Percentiles rank a stretch among this genome's conserved stretches.
These are phyloP conservation scores for Populus hybrid DNA, from an alignment of 441 rosid genomes.

Conservation along the genomic window DNA sequence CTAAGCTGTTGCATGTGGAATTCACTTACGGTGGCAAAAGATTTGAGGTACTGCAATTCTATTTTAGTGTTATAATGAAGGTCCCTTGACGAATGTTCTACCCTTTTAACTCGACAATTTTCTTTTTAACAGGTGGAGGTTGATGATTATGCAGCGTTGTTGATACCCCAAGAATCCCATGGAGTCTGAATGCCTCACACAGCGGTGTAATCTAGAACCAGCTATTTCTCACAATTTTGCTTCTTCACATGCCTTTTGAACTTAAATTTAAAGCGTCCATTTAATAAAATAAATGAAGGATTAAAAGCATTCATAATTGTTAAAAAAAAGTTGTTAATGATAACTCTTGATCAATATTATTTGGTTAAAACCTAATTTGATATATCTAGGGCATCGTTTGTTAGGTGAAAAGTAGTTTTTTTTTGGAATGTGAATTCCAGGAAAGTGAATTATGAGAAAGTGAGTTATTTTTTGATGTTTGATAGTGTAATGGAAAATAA, in stretches of 20 bases:
- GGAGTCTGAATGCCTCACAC: slow-evolving; percentile 32
- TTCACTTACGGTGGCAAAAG: slow-evolving; percentile 52
- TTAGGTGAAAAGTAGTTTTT: too few relatives aligned
- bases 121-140: slow-evolving; percentile 46
- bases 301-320: too few relatives aligned
- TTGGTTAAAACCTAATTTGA: too few relatives aligned
- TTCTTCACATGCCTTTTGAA: slow-evolving; percentile 22
- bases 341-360: too few relatives aligned
- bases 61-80: background rate
- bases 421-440: too few relatives aligned
- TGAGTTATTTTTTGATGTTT: too few relatives aligned
- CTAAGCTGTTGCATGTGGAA: slow-evolving; percentile 67
- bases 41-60: slow-evolving; percentile 40
- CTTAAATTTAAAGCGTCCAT: background rate
- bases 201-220: slow-evolving; percentile 21
- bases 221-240: slow-evolving; percentile 23
- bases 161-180: slow-evolving; percentile 64
- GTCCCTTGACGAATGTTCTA: background rate
- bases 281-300: too few relatives aligned
- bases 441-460: too few relatives aligned
- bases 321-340: too few relatives aligned
- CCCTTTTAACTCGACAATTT: slow-evolving; percentile 2
- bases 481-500: too few relatives aligned
- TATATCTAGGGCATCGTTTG: too few relatives aligned
- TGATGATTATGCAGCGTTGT: slow-evolving; percentile 67